A percentile compares a stretch with the other conserved stretches of the same genome.
Conservation (phyloP, 2,329 filamentous ascomycete species). For the Pyricularia grisea region DNA sequence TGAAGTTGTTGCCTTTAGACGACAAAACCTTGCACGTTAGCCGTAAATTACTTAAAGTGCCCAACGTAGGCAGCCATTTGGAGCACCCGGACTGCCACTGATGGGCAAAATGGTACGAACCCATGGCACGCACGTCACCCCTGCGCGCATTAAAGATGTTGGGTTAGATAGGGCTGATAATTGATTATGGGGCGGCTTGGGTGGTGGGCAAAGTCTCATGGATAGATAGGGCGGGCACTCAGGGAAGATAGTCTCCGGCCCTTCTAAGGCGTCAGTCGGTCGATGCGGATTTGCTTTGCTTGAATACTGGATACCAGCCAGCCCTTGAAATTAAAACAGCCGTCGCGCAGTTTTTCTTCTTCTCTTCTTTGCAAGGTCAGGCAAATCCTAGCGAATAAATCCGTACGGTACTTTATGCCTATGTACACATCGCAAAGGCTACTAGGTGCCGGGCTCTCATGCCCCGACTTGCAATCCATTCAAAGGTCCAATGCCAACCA, state of each 20-base stretch:
- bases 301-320: not conserved
- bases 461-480: too few species aligned
- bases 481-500: too few species aligned
- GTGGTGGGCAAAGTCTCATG: too few species aligned
- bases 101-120: not conserved
- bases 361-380: too few species aligned
- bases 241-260: not conserved
- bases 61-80: not conserved
- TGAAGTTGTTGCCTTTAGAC: not conserved
- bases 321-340: too few species aligned
- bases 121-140: not conserved
- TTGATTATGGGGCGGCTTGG: too few species aligned
- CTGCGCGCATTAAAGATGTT: not conserved
- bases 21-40: not conserved
- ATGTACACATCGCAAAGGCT: too few species aligned
- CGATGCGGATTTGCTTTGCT: not conserved
- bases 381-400: too few species aligned
- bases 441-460: too few species aligned
- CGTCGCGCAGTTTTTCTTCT: too few species aligned
- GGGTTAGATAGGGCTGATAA: not conserved
- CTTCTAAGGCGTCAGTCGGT: not conserved
- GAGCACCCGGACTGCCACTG: not conserved
- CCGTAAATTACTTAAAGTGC: not conserved
- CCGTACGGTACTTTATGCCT: too few species aligned
- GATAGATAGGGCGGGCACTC: not conserved